phyloP scores from a whole-genome alignment of 257 asterid species.

The Nicotiana undulata region DNA sequence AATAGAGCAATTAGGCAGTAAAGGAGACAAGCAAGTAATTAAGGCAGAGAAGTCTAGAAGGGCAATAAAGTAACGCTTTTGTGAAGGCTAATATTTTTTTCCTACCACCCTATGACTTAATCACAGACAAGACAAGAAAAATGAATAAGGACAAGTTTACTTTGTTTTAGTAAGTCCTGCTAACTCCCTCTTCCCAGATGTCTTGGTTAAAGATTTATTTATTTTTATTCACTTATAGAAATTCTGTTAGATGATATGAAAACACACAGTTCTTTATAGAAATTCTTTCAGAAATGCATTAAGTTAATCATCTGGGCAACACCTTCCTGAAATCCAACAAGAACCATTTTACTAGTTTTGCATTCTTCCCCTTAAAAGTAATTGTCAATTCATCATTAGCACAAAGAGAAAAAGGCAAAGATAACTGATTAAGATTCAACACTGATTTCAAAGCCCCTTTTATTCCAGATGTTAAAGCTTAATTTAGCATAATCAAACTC shows the following conservation, averaged over 20 bases:
- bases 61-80: not conserved
- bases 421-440: not conserved
- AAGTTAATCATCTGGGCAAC: not conserved
- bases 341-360: not conserved
- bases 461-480: not conserved
- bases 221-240: no score
- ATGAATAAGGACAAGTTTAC: not conserved
- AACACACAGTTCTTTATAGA: no score
- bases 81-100: not conserved
- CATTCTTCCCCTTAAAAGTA: not conserved
- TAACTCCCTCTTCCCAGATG: not conserved
- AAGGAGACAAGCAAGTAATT: not conserved
- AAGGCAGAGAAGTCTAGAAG: not conserved
- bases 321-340: not conserved
- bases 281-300: slow-evolving; percentile 4
- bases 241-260: no score
- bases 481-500: not conserved
- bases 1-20: not conserved
- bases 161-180: not conserved
- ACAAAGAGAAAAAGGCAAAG: not conserved
- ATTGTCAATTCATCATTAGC: not conserved
- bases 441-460: not conserved
- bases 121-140: not conserved
- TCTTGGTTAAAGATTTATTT: no score
- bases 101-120: not conserved